Percentiles rank a stretch among this genome's conserved stretches.
Conservation (phyloP, 192 early-diverging fungal genomes). For the Gamsiella multidivaricata region DNA sequence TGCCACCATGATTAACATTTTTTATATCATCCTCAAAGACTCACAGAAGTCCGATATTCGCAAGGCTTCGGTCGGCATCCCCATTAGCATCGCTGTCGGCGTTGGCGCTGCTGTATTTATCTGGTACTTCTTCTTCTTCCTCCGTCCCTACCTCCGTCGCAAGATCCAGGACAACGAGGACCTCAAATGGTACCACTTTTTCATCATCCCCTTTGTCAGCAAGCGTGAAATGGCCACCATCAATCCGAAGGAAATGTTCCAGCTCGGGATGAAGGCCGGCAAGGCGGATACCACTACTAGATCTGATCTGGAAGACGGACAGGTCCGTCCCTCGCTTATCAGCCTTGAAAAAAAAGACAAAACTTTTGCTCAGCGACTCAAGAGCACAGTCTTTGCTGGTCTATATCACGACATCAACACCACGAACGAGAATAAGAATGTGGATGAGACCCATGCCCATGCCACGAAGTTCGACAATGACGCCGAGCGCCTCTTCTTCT, state of each 20-base stretch:
- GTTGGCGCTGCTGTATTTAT: conserved; percentile 64
- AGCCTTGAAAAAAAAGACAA: conserved; percentile 3
- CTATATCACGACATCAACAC: conserved; percentile 34
- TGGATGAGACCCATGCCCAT: conserved; percentile 66
- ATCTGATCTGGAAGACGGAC: no score
- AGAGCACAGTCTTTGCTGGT: conserved; percentile 6
- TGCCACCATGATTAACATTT: conserved; percentile 69
- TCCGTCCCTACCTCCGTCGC: conserved; percentile 74
- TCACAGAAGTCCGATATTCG: conserved; percentile 56
- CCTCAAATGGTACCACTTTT: conserved; percentile 77
- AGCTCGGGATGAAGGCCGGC: conserved; percentile 39
- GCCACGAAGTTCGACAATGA: conserved; percentile 77
- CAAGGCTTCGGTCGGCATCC: conserved; percentile 52
- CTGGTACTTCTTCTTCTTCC: conserved; percentile 72
- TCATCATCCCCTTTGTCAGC: conserved; percentile 66
- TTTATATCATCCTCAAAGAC: conserved; percentile 81
- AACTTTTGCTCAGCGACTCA: conserved; percentile 5
- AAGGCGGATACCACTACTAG: neutral
- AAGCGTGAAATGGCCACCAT: conserved; percentile 56
- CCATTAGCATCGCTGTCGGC: conserved; percentile 73
- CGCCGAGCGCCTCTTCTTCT: conserved; percentile 87
- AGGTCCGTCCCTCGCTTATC: conserved; percentile 23
- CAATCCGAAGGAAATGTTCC: conserved; percentile 22
- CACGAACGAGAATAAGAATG: conserved; percentile 50
- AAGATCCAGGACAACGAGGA: conserved; percentile 70